phyloP scores from a whole-genome alignment of 2,329 filamentous ascomycete genomes.

The Madurella fahalii region DNA sequence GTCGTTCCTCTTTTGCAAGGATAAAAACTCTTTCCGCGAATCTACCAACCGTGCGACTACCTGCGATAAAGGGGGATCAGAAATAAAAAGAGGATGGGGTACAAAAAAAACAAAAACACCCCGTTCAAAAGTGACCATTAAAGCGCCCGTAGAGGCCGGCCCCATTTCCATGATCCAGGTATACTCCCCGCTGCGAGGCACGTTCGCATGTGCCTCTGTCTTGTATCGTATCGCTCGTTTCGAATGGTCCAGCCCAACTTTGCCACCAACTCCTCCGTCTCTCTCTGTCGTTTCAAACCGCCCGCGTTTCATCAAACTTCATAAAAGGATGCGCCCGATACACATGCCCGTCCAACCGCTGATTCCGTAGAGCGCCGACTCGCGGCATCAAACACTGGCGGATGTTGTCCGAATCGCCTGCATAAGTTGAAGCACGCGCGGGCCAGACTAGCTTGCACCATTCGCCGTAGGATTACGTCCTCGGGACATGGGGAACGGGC shows the following conservation, averaged over 20 bases:
- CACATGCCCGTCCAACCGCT: background rate
- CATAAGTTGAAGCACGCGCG: too few relatives aligned
- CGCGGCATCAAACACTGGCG: background rate
- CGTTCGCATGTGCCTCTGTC: background rate
- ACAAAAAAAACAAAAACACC: background rate
- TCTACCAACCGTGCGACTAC: constrained; percentile 12
- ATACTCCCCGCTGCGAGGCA: background rate
- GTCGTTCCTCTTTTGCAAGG: constrained; percentile 9
- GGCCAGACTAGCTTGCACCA: constrained; percentile 17
- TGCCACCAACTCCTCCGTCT: background rate
- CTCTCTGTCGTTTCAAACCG: background rate
- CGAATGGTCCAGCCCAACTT: background rate
- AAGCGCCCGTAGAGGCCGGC: background rate
- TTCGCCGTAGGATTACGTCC: constrained; percentile 14
- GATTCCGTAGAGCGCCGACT: background rate
- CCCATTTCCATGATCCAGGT: background rate
- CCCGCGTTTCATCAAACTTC: background rate
- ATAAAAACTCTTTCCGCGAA: constrained; percentile 8
- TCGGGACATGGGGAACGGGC: constrained; percentile 19
- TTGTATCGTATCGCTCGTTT: background rate
- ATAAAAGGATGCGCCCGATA: background rate
- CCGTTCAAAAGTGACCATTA: constrained; percentile 4
- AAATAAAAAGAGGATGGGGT: background rate
- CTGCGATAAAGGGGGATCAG: constrained; percentile 1
- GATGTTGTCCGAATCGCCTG: background rate